Conservation (phyloP, 768 basidiomycete genomes). For the Hypholoma fasciculare region DNA sequence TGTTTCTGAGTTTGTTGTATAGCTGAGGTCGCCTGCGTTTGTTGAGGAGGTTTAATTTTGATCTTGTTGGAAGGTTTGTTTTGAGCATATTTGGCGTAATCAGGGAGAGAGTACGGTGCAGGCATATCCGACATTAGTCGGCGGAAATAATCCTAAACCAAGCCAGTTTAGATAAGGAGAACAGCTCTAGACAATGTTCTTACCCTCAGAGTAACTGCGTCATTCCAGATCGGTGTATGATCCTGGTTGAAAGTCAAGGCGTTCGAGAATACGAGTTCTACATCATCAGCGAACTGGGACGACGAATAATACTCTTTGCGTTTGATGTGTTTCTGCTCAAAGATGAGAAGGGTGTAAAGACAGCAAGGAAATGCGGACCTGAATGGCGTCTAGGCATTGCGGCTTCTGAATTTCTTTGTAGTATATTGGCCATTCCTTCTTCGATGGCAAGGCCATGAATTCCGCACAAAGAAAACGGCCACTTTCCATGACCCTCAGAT, state of each 20-base stretch:
- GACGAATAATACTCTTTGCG: slow-evolving; percentile 72
- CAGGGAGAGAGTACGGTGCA: slow-evolving; percentile 58
- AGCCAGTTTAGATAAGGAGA: not conserved
- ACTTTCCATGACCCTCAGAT: slow-evolving; percentile 31
- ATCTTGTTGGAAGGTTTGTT: slow-evolving; percentile 61
- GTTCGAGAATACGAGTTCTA: slow-evolving; percentile 89
- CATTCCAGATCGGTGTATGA: slow-evolving; percentile 80
- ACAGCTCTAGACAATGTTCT: slow-evolving; percentile 14
- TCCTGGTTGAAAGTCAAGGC: slow-evolving; percentile 89
- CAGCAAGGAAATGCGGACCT: slow-evolving; percentile 46
- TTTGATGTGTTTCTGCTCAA: slow-evolving; percentile 71
- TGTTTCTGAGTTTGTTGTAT: slow-evolving; percentile 18
- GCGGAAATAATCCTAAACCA: slow-evolving; percentile 65
- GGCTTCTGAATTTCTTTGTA: slow-evolving; percentile 80
- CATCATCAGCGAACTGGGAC: slow-evolving; percentile 78
- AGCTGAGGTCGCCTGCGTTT: slow-evolving; percentile 31
- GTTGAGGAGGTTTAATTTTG: slow-evolving; percentile 64
- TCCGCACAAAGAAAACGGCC: slow-evolving; percentile 67
- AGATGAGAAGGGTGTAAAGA: slow-evolving; percentile 5
- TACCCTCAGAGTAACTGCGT: slow-evolving; percentile 68
- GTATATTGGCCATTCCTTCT: slow-evolving; percentile 77
- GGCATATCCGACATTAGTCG: slow-evolving; percentile 80
- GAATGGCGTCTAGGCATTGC: slow-evolving; percentile 75
- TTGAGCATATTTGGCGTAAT: slow-evolving; percentile 40
- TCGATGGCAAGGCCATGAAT: slow-evolving; percentile 85